phyloP scores from a whole-genome alignment of 2,329 filamentous ascomycete genomes.

The Sordariomycetes sp. region DNA sequence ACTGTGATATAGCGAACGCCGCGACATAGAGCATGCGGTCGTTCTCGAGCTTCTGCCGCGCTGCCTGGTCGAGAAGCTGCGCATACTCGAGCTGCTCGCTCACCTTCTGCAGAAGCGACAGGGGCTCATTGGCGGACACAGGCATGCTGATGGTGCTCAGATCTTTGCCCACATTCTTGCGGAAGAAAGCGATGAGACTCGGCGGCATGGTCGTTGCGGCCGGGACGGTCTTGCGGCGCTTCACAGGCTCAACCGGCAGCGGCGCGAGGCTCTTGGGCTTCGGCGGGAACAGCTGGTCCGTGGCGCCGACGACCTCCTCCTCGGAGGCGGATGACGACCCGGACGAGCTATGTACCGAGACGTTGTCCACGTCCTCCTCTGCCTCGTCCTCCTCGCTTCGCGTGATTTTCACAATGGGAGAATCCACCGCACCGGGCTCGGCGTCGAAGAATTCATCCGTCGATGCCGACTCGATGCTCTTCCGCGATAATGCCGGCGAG shows the following conservation, averaged over 20 bases:
- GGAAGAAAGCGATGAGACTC: conserved; percentile 83
- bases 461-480: conserved; percentile 70
- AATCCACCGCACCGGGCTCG: conserved; percentile 49
- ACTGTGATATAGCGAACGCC: conserved; percentile 81
- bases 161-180: conserved; percentile 98
- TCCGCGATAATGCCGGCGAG: conserved; percentile 25
- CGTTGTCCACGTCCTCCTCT: conserved; percentile 51
- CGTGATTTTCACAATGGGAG: conserved; percentile 64
- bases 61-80: conserved; percentile 67
- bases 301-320: conserved; percentile 47
- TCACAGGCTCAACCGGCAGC: conserved; percentile 58
- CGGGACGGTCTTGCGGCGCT: conserved; percentile 59
- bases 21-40: conserved; percentile 77
- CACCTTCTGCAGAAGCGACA: conserved; percentile 76
- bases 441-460: conserved; percentile 95
- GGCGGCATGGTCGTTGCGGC: conserved; percentile 71
- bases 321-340: conserved; percentile 50
- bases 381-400: conserved; percentile 66
- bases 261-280: conserved; percentile 69
- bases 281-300: conserved; percentile 55
- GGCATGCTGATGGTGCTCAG: conserved; percentile 96
- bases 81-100: conserved; percentile 91
- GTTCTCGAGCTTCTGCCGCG: conserved; percentile 43
- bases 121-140: conserved; percentile 89
- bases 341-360: conserved; percentile 40